Percentiles rank a stretch among this genome's conserved stretches.
phyloP scores from a whole-genome alignment of 495 filamentous ascomycete genomes.

The Podospora pseudocomata region DNA sequence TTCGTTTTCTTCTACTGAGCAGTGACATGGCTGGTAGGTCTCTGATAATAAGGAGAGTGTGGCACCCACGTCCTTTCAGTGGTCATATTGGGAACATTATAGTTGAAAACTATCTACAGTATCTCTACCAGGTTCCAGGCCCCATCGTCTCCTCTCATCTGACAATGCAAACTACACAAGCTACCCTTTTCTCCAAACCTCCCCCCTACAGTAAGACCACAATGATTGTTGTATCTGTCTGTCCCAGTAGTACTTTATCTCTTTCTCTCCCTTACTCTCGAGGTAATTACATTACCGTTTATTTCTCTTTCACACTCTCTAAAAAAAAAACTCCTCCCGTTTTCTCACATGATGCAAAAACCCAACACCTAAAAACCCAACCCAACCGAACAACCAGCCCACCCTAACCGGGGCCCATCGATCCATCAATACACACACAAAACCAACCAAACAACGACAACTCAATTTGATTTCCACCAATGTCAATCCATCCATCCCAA shows the following conservation, averaged over 20 bases:
- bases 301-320: background rate
- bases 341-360: background rate
- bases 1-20: no score
- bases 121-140: no score
- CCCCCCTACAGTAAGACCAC: background rate
- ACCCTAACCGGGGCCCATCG: background rate
- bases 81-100: no score
- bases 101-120: no score
- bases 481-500: background rate
- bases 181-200: no score
- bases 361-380: background rate
- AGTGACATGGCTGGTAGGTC: no score
- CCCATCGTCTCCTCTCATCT: no score
- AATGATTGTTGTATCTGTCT: background rate
- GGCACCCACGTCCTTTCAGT: no score
- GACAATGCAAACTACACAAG: no score
- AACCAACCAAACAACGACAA: background rate
- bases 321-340: background rate
- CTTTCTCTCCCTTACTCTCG: background rate
- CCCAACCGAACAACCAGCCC: background rate
- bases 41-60: no score
- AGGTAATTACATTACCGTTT: background rate
- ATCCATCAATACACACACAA: background rate
- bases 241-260: background rate
- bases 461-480: no score